These are phyloP conservation scores for Endocarpon pusillum DNA, from an alignment of 495 filamentous ascomycete species.

Conservation along the genomic window DNA sequence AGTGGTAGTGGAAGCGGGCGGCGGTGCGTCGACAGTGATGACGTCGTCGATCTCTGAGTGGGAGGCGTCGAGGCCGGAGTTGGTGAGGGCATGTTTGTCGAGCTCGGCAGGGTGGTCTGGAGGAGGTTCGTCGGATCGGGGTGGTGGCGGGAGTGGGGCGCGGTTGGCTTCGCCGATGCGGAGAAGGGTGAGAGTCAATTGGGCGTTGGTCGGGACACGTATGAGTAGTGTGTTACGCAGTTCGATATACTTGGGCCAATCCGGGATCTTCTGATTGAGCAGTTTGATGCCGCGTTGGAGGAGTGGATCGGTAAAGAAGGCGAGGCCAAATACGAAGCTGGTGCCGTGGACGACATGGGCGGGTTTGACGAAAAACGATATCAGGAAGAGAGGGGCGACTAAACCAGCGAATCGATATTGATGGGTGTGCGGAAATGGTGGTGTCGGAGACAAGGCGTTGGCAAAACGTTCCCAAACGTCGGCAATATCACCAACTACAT, in stretches of 20 bases:
- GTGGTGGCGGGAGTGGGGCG: slow-evolving; percentile 66
- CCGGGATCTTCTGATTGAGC: slow-evolving; percentile 48
- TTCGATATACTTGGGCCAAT: slow-evolving; percentile 62
- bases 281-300: slow-evolving; percentile 38
- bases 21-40: slow-evolving; percentile 18
- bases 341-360: slow-evolving; percentile 57
- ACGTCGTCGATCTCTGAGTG: slow-evolving; percentile 34
- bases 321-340: slow-evolving; percentile 48
- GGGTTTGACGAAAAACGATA: slow-evolving; percentile 45
- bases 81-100: slow-evolving; percentile 17
- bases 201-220: slow-evolving; percentile 78
- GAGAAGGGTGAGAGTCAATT: slow-evolving; percentile 69
- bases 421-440: slow-evolving; percentile 50
- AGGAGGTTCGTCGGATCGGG: slow-evolving; percentile 32
- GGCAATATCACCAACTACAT: slow-evolving; percentile 49
- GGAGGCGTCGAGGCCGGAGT: slow-evolving; percentile 26
- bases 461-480: slow-evolving; percentile 69
- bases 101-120: slow-evolving; percentile 15
- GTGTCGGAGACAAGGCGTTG: slow-evolving; percentile 63
- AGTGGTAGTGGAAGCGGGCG: slow-evolving; percentile 12
- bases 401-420: slow-evolving; percentile 41
- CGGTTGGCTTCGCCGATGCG: slow-evolving; percentile 74
- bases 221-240: slow-evolving; percentile 58
- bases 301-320: slow-evolving; percentile 69
- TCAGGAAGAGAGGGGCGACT: slow-evolving; percentile 34